phyloP scores from a whole-genome alignment of 2,329 filamentous ascomycete genomes.

The Trichoderma sp. region DNA sequence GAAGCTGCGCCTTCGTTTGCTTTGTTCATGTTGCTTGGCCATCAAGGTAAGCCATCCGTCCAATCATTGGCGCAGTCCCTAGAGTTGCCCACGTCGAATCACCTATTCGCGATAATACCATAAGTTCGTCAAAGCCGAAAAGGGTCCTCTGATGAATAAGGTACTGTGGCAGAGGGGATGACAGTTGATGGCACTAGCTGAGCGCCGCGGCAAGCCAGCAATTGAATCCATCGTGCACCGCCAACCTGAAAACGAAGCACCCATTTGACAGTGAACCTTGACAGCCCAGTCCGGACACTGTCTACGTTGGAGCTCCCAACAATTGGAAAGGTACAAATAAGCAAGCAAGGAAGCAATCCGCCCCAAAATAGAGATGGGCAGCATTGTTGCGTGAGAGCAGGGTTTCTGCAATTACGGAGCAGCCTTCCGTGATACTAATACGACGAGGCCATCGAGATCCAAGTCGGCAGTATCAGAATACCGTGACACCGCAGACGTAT shows the following conservation, averaged over 20 bases:
- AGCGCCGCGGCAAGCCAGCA: slow-evolving; percentile 8
- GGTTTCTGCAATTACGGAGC: slow-evolving; percentile 13
- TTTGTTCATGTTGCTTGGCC: background rate
- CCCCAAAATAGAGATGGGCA: slow-evolving; percentile 17
- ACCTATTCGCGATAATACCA: background rate
- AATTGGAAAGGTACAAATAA: background rate
- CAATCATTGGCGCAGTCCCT: background rate
- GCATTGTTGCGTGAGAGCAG: slow-evolving; percentile 1
- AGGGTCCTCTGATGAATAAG: background rate
- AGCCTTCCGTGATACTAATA: background rate
- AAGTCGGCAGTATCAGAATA: background rate
- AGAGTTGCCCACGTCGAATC: background rate
- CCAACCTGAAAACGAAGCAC: background rate
- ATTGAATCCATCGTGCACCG: background rate
- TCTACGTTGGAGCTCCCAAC: background rate
- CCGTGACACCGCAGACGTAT: no score
- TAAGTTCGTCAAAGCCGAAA: slow-evolving; percentile 5
- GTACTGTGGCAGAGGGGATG: slow-evolving; percentile 19
- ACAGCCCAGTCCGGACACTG: slow-evolving; percentile 11
- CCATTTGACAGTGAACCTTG: background rate
- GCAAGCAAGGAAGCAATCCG: background rate
- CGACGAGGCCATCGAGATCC: background rate
- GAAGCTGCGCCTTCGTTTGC: background rate
- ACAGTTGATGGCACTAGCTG: background rate
- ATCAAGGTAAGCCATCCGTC: background rate